phyloP scores from a whole-genome alignment of 345 rosid genomes.

The Brassica nigra region DNA sequence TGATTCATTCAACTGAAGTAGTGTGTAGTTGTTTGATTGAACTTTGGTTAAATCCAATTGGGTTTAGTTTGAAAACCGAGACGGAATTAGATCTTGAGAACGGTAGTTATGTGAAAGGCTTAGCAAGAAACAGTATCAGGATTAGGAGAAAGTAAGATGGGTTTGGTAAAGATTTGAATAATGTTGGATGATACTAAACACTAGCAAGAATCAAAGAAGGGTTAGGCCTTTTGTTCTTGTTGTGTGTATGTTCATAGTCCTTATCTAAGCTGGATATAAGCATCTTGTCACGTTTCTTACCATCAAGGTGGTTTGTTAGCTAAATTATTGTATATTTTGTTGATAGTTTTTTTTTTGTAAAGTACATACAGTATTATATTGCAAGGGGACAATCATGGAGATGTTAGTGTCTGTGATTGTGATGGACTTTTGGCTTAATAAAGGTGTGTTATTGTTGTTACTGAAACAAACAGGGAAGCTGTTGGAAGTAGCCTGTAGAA shows the following conservation, averaged over 20 bases:
- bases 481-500: slow-evolving; percentile 64
- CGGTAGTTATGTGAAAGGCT: slow-evolving; percentile 9
- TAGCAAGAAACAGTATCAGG: neutral
- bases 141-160: neutral
- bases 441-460: slow-evolving; percentile 26
- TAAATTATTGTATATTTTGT: neutral
- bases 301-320: neutral
- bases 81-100: slow-evolving; percentile 6
- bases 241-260: slow-evolving; percentile 9
- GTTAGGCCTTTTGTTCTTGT: neutral
- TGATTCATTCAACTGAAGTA: neutral
- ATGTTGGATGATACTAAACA: neutral
- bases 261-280: slow-evolving; percentile 16
- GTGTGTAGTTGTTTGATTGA: neutral
- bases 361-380: neutral
- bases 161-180: neutral
- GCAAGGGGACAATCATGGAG: slow-evolving; percentile 21
- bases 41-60: neutral
- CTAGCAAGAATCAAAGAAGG: slow-evolving; percentile 20
- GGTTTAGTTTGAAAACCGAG: neutral
- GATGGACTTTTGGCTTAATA: slow-evolving; percentile 23
- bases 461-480: slow-evolving; percentile 58
- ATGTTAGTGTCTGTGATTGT: slow-evolving; percentile 14
- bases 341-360: neutral
- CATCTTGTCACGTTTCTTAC: slow-evolving; percentile 32